Percentiles rank a stretch among this genome's conserved stretches.
Conservation (phyloP, 305 asterid species). For the Withania somnifera region DNA sequence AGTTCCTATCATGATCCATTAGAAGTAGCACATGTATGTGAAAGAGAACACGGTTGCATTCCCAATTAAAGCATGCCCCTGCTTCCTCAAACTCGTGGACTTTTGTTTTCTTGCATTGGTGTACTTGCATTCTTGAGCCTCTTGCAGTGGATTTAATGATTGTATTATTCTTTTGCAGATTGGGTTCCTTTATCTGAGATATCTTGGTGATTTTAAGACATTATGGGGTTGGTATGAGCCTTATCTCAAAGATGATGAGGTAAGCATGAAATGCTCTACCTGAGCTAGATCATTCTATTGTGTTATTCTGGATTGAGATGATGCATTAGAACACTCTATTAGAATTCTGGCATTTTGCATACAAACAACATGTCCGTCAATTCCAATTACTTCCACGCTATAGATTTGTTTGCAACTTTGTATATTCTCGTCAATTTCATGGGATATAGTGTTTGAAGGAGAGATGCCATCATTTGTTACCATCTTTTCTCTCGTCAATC, state of each 20-base stretch:
- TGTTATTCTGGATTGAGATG: background rate
- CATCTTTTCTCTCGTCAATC: background rate
- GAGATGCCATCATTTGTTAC: background rate
- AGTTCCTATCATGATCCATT: background rate
- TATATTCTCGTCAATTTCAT: background rate
- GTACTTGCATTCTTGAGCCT: background rate
- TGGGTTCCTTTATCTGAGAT: conserved; percentile 87
- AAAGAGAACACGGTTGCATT: background rate
- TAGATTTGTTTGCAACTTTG: too few species aligned
- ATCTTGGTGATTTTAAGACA: conserved; percentile 87
- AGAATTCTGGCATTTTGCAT: background rate
- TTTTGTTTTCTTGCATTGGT: background rate
- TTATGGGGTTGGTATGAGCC: conserved; percentile 95
- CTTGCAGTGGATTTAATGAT: background rate
- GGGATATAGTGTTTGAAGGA: background rate
- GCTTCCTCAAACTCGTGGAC: background rate
- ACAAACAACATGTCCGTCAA: background rate
- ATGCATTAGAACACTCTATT: background rate
- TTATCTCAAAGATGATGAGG: conserved; percentile 93
- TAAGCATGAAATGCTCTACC: conserved; percentile 30
- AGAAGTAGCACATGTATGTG: background rate
- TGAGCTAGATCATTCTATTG: background rate
- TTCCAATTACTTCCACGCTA: too few species aligned
- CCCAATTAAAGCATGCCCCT: background rate
- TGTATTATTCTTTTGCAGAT: conserved; percentile 33